phyloP scores from a whole-genome alignment of 2,329 filamentous ascomycete species.

The Penicillium sumatraense region DNA sequence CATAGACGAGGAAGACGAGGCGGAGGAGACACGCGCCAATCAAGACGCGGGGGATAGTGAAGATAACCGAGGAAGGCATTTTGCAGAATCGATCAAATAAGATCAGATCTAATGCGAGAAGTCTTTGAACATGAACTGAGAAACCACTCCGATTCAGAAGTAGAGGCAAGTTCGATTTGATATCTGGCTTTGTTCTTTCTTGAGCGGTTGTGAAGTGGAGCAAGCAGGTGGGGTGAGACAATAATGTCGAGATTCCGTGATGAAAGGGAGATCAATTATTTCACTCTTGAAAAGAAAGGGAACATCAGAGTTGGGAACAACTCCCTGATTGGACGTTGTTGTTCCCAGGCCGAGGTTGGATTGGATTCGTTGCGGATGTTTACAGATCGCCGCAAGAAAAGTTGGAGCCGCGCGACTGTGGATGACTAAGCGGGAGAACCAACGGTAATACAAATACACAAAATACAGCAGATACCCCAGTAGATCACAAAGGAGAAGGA shows the following conservation, averaged over 20 bases:
- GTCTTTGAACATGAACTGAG: not conserved
- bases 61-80: conserved; percentile 33
- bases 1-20: conserved; percentile 77
- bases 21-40: conserved; percentile 64
- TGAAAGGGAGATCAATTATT: no score
- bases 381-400: not conserved
- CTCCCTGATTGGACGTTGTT: not conserved
- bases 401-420: not conserved
- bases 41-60: conserved; percentile 39
- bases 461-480: not conserved
- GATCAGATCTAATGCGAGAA: not conserved
- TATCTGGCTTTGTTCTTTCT: no score
- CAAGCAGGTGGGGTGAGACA: no score
- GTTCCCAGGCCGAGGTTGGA: not conserved
- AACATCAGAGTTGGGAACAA: not conserved
- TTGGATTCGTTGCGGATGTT: not conserved
- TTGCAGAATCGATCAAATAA: not conserved
- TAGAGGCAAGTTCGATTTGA: no score
- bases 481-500: no score
- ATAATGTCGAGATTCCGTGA: no score
- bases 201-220: no score
- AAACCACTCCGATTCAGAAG: not conserved
- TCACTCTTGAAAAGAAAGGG: not conserved
- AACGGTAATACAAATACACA: not conserved
- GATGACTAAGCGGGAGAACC: not conserved